These are phyloP conservation scores for Vaucheria bursata DNA, from an alignment of 352 stramenopile genomes.

Conservation along the genomic window DNA sequence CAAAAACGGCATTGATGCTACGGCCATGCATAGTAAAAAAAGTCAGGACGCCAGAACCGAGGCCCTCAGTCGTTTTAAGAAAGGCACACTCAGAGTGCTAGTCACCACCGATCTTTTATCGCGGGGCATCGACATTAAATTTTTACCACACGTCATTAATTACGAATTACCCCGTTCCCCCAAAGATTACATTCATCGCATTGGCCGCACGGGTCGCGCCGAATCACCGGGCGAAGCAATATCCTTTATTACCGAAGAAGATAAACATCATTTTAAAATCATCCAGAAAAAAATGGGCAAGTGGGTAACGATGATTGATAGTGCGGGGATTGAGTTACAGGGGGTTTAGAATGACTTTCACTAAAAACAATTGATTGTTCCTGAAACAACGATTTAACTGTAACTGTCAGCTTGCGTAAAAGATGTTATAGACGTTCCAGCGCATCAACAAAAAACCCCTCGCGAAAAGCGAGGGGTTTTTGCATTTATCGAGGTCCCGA, in stretches of 20 bases:
- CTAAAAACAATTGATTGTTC: no score
- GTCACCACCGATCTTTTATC: conserved; percentile 83
- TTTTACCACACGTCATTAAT: conserved; percentile 71
- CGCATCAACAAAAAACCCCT: no score
- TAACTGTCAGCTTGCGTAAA: no score
- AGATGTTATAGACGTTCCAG: no score
- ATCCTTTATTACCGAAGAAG: conserved; percentile 64
- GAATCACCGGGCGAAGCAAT: conserved; percentile 67
- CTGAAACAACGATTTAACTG: no score
- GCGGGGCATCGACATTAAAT: conserved; percentile 78
- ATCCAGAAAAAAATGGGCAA: conserved; percentile 14
- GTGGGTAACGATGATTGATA: neutral
- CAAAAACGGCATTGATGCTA: conserved; percentile 60
- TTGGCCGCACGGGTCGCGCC: conserved; percentile 66
- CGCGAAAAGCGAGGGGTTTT: no score
- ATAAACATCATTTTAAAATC: conserved; percentile 12
- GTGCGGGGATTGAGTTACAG: no score
- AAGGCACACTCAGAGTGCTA: conserved; percentile 70
- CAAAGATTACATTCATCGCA: conserved; percentile 73
- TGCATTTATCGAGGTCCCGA: no score
- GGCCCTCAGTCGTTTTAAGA: conserved; percentile 70
- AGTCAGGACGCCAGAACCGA: conserved; percentile 66
- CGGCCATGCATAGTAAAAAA: conserved; percentile 70
- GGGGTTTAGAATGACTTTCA: no score
- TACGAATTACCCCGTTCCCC: conserved; percentile 74